Percentiles rank a stretch among this genome's conserved stretches.
phyloP scores from a whole-genome alignment of 2,329 filamentous ascomycete genomes.

The Lecanicillium sp. region DNA sequence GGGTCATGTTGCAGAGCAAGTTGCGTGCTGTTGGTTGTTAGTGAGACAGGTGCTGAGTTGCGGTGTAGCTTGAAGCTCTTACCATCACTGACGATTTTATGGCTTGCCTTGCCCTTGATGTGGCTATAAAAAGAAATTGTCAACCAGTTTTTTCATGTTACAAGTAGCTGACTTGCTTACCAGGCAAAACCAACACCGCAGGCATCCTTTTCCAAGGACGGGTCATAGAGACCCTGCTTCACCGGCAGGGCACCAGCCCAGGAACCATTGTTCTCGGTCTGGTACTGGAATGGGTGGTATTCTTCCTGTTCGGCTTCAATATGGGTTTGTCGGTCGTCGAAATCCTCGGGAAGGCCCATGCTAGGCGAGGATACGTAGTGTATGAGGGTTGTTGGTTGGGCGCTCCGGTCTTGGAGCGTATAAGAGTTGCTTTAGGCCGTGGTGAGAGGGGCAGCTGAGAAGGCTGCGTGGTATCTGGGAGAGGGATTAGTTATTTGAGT shows the following conservation, averaged over 20 bases:
- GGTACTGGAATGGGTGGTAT: slow-evolving; percentile 75
- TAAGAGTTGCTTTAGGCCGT: slow-evolving; percentile 4
- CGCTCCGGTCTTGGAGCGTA: not conserved
- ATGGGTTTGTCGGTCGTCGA: slow-evolving; percentile 62
- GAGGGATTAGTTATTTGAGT: not conserved
- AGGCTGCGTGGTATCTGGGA: not conserved
- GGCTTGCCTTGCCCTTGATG: slow-evolving; percentile 94
- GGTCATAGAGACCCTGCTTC: slow-evolving; percentile 98
- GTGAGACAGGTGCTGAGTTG: not conserved
- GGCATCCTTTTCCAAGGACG: slow-evolving; percentile 94
- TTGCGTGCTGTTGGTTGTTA: slow-evolving; percentile 61
- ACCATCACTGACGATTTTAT: slow-evolving; percentile 99
- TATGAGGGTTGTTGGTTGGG: not conserved
- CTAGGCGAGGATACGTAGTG: slow-evolving; percentile 49
- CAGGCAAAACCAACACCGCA: slow-evolving; percentile 99
- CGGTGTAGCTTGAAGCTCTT: slow-evolving; percentile 33
- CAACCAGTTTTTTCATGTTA: not conserved
- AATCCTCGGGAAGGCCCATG: slow-evolving; percentile 62
- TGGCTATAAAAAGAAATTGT: slow-evolving; percentile 50
- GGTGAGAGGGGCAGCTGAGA: slow-evolving; percentile 4
- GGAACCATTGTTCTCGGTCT: slow-evolving; percentile 75
- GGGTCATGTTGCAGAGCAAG: slow-evolving; percentile 99
- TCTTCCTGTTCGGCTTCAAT: slow-evolving; percentile 53
- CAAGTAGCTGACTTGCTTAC: slow-evolving; percentile 45
- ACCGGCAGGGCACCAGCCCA: slow-evolving; percentile 94